phyloP scores from a whole-genome alignment of 1,139 yeast species.

The Blastobotrys buckinghamii region DNA sequence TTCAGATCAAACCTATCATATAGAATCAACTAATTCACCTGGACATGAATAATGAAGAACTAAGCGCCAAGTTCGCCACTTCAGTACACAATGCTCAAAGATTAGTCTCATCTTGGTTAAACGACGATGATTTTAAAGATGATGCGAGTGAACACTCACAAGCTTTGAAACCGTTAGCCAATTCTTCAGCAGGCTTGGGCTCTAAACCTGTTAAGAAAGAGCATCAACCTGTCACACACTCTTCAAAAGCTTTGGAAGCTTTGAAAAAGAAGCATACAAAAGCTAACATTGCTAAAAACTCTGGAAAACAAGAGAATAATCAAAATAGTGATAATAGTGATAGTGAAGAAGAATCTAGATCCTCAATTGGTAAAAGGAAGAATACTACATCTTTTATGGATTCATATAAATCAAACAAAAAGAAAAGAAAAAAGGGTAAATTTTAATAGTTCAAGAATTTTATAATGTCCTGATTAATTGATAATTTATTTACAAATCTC shows the following conservation, averaged over 20 bases:
- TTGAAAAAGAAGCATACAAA: conserved; percentile 8
- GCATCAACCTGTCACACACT: conserved; percentile 5
- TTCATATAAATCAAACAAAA: conserved; percentile 19
- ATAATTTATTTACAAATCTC: neutral
- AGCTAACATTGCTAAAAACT: neutral
- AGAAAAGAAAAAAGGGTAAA: conserved; percentile 8
- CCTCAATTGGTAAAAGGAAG: conserved; percentile 4
- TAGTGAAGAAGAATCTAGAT: conserved; percentile 11
- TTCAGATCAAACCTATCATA: no score
- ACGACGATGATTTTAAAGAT: conserved; percentile 5
- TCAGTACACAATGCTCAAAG: conserved; percentile 24
- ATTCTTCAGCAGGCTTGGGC: conserved; percentile 21
- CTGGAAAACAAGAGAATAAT: neutral
- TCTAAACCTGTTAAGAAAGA: conserved; percentile 8
- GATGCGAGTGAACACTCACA: conserved; percentile 6
- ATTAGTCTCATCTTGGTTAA: conserved; percentile 28
- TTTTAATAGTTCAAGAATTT: neutral
- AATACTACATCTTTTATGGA: conserved; percentile 17
- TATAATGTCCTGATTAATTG: no score
- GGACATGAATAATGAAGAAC: conserved; percentile 9
- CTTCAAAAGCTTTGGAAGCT: conserved; percentile 11
- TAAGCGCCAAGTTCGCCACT: conserved; percentile 28
- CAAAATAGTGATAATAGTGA: conserved; percentile 1
- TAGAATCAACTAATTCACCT: no score
- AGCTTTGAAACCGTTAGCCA: conserved; percentile 15